Conservation (phyloP, 2,329 filamentous ascomycete species). For the Hypoxylon sp. region DNA sequence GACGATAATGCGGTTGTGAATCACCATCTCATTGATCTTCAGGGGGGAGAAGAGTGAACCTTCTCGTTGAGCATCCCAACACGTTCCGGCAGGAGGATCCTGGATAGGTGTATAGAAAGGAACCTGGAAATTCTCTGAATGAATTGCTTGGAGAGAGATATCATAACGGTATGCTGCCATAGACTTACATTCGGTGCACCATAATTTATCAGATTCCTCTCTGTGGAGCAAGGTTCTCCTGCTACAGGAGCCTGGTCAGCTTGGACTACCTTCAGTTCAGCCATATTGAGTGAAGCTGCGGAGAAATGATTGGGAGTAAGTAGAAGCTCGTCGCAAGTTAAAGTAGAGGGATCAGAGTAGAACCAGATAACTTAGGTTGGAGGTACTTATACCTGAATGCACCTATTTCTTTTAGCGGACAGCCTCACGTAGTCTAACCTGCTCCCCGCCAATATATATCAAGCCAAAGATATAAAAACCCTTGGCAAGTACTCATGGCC, state of each 20-base stretch:
- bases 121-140: slow-evolving; percentile 27
- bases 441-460: not conserved
- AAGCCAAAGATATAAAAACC: slow-evolving; percentile 11
- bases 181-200: slow-evolving; percentile 44
- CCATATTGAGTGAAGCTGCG: slow-evolving; percentile 22
- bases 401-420: not conserved
- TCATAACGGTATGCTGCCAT: not conserved
- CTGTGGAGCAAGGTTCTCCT: slow-evolving; percentile 40
- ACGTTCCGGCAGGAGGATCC: slow-evolving; percentile 42
- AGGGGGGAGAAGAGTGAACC: slow-evolving; percentile 60
- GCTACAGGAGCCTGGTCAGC: slow-evolving; percentile 45
- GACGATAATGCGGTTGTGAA: slow-evolving; percentile 64
- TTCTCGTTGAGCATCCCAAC: slow-evolving; percentile 41
- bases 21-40: slow-evolving; percentile 59
- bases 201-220: slow-evolving; percentile 45
- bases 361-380: too few species aligned
- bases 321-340: not conserved
- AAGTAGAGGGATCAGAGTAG: not conserved
- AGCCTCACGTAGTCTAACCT: not conserved
- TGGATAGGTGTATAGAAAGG: slow-evolving; percentile 45
- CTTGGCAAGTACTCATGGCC: slow-evolving; percentile 18
- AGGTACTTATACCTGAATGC: slow-evolving; percentile 20
- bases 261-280: slow-evolving; percentile 39
- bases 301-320: not conserved
- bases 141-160: not conserved